Evolutionary conservation across 768 basidiomycete genomes (phyloP), one percentile per base, ranked within the genome.

Genomic region (Leccinum subgranulosum): DNA sequence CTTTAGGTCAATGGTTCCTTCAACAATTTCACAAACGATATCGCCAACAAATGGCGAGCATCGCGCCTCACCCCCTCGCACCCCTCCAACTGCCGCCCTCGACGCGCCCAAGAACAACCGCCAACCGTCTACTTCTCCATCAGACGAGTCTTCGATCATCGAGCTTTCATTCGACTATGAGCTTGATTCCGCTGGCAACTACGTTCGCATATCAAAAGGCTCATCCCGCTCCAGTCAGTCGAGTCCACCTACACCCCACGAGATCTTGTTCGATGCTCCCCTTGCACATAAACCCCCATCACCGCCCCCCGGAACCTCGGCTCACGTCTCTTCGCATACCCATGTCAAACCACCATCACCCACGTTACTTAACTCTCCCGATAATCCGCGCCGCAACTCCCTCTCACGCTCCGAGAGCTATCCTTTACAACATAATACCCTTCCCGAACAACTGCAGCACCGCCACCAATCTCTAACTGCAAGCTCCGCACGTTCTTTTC

Each of bases 391-490:
- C 51, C 79, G 83, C 54, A 67, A 75, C 19, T 81, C 86, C 0
- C 77, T 90, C 28, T 81, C 86, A 5, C 84, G 84, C 47, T 86
- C 87, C 41, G 87, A 90, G 66, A 86, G 82, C 64, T 80, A 81
- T 61, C 73, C 82, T n/a, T 68, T 76, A 8, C 75, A 80, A n/a
- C 69, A 69, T 27, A 58, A 66, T 58, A 61, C 68, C 51, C 70
- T 65, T 60, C 73, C 23, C 25, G 71, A 60, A 64, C 72, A 57
- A 61, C 67, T 48, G 54, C 75, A 45, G 60, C 68, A 65, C 58
- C 74, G 54, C 62, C 64, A 56, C 60, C 75, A 66, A 64, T 65
- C 61, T 46, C 36, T 49, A 33, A 47, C 66, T 15, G 51, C 60
- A 53, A 59, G 15, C 11, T 55, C 71, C 6, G 65, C 74, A 10